These are phyloP conservation scores for Galerina sulciceps DNA, from an alignment of 768 basidiomycete species.

Conservation along the genomic window DNA sequence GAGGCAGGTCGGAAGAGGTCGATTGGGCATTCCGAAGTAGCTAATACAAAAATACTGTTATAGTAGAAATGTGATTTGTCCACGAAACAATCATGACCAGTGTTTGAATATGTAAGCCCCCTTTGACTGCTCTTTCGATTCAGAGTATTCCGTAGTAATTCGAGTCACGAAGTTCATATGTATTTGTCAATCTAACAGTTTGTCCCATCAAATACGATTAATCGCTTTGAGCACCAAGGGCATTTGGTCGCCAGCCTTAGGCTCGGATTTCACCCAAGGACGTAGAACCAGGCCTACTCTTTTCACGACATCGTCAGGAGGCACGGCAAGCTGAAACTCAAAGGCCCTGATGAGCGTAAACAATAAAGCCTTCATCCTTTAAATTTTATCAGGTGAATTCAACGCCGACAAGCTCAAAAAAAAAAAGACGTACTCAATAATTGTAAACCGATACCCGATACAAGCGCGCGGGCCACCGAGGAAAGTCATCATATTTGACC, in stretches of 20 bases:
- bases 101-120: no score
- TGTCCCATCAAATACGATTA: background rate
- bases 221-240: conserved; percentile 44
- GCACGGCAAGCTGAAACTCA: conserved; percentile 53
- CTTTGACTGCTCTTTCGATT: no score
- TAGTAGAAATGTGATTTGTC: no score
- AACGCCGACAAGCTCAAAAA: background rate
- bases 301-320: conserved; percentile 38
- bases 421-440: conserved; percentile 51
- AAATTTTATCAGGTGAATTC: background rate
- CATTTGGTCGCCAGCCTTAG: conserved; percentile 45
- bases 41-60: no score
- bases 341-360: conserved; percentile 41
- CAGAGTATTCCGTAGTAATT: no score
- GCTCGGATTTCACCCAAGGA: conserved; percentile 49
- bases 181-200: no score
- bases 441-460: conserved; percentile 68
- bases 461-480: conserved; percentile 69
- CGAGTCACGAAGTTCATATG: no score
- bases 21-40: no score
- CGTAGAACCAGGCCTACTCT: conserved; percentile 42
- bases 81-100: no score
- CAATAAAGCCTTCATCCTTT: conserved; percentile 35
- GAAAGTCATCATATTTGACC: conserved; percentile 64
- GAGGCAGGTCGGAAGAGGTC: no score